These are phyloP conservation scores for Aschersonia sp. DNA, from an alignment of 2,329 filamentous ascomycete species.

Conservation along the genomic window DNA sequence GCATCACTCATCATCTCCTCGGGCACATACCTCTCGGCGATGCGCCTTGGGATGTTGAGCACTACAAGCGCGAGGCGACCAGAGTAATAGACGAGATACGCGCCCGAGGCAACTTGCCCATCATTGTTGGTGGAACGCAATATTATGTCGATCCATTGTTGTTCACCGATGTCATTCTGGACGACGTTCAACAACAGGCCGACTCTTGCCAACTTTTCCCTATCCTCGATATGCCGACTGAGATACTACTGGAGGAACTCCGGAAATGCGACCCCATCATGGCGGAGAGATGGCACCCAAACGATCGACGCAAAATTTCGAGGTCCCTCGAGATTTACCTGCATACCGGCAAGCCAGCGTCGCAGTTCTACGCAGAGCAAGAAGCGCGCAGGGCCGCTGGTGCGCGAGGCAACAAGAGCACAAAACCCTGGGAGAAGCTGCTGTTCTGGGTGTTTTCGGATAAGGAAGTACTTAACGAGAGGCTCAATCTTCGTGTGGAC, in stretches of 20 bases:
- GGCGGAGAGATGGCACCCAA: conserved; percentile 87
- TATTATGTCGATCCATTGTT: conserved; percentile 88
- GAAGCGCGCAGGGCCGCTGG: conserved; percentile 21
- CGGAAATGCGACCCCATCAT: conserved; percentile 74
- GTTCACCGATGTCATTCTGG: conserved; percentile 49
- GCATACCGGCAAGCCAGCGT: conserved; percentile 65
- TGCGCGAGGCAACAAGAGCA: conserved; percentile 8
- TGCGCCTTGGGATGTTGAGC: conserved; percentile 69
- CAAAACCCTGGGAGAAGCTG: conserved; percentile 37
- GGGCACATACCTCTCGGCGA: conserved; percentile 62
- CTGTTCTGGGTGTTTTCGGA: conserved; percentile 82
- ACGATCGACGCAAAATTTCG: conserved; percentile 77
- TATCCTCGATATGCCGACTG: conserved; percentile 56
- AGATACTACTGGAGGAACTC: conserved; percentile 58
- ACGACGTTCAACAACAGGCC: conserved; percentile 20
- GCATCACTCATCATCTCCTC: conserved; percentile 77
- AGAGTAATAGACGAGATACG: conserved; percentile 64
- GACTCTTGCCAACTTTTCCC: conserved; percentile 36
- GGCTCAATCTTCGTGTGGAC: conserved; percentile 66
- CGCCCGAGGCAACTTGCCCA: conserved; percentile 63
- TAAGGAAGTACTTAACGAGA: conserved; percentile 47
- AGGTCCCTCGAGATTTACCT: conserved; percentile 84
- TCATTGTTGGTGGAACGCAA: conserved; percentile 86
- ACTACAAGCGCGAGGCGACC: conserved; percentile 58
- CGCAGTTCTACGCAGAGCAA: conserved; percentile 77